phyloP scores from a whole-genome alignment of 768 basidiomycete species.

The Rhodotorula diobovata region DNA sequence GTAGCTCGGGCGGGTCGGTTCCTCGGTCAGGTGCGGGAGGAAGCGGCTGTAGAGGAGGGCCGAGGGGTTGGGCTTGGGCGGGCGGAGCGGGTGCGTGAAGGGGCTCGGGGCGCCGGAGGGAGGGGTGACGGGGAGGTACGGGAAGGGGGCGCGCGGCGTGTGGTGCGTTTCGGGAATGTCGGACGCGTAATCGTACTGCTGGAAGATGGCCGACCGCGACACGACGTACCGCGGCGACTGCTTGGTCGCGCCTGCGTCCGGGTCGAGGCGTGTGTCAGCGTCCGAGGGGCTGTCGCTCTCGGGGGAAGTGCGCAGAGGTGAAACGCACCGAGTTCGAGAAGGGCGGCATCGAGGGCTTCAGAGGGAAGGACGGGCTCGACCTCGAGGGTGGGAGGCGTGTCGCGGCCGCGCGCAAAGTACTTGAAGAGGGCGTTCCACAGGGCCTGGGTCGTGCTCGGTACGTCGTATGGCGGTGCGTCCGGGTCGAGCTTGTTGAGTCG shows the following conservation, averaged over 20 bases:
- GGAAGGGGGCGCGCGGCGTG: conserved; percentile 13
- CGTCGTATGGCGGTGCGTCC: conserved; percentile 26
- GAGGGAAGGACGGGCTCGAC: conserved; percentile 33
- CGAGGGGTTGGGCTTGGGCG: conserved; percentile 18
- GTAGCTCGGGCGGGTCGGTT: conserved; percentile 4
- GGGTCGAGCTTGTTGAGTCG: conserved; percentile 37
- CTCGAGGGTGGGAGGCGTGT: conserved; percentile 9
- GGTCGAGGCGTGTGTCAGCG: background rate
- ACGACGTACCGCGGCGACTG: conserved; percentile 14
- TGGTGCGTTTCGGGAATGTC: conserved; percentile 22
- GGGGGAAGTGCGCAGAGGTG: too few species aligned
- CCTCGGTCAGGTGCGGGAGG: conserved; percentile 31
- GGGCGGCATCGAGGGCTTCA: conserved; percentile 20
- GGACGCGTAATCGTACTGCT: conserved; percentile 27
- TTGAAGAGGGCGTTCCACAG: conserved; percentile 35
- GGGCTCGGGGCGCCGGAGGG: conserved; percentile 7
- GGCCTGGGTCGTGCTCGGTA: conserved; percentile 23
- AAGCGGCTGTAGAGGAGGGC: conserved; percentile 29
- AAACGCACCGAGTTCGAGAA: conserved; percentile 20
- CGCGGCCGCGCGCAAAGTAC: conserved; percentile 26
- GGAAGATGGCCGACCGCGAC: conserved; percentile 30
- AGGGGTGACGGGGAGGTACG: conserved; percentile 16
- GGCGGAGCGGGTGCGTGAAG: conserved; percentile 33
- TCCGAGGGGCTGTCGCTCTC: too few species aligned
- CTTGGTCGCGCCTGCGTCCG: conserved; percentile 17